phyloP scores from a whole-genome alignment of 2,329 filamentous ascomycete genomes.

The Chaetomium olivaceum region DNA sequence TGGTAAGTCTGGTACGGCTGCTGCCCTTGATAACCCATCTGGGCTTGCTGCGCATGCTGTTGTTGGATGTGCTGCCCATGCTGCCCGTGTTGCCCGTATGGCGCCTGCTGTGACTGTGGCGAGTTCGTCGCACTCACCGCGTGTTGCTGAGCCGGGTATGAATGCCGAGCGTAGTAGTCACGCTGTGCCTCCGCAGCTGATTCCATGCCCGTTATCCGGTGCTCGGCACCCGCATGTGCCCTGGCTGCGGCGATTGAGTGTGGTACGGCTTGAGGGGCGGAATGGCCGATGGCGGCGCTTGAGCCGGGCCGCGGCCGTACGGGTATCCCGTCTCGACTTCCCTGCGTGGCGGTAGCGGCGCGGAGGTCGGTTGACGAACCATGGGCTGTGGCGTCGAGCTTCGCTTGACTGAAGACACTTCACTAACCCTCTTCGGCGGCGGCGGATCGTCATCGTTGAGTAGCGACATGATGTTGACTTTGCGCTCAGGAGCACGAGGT shows the following conservation, averaged over 20 bases:
- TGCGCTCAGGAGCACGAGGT: slow-evolving; percentile 51
- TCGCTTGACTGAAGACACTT: slow-evolving; percentile 47
- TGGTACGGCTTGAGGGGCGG: slow-evolving; percentile 56
- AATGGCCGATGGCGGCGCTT: slow-evolving; percentile 49
- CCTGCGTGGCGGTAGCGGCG: slow-evolving; percentile 48
- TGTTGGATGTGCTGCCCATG: slow-evolving; percentile 28
- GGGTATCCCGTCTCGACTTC: slow-evolving; percentile 51
- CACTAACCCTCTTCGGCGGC: slow-evolving; percentile 52
- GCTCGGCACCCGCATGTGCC: slow-evolving; percentile 49
- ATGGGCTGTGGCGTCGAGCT: slow-evolving; percentile 55
- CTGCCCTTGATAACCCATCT: slow-evolving; percentile 33
- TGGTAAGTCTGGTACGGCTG: slow-evolving; percentile 45
- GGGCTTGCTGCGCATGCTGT: slow-evolving; percentile 31
- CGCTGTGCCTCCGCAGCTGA: slow-evolving; percentile 39
- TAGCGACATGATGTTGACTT: slow-evolving; percentile 65
- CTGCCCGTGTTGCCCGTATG: slow-evolving; percentile 30
- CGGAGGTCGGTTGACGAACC: slow-evolving; percentile 38
- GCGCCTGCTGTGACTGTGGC: slow-evolving; percentile 32
- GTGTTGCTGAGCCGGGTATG: slow-evolving; percentile 39
- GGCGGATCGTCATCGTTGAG: slow-evolving; percentile 61
- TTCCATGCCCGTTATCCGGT: slow-evolving; percentile 46
- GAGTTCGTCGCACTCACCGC: slow-evolving; percentile 38
- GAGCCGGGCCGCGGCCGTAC: slow-evolving; percentile 46
- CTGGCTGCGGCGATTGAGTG: slow-evolving; percentile 52
- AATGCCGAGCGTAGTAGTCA: slow-evolving; percentile 51